These are phyloP conservation scores for Pezicula carpinea DNA, from an alignment of 2,329 filamentous ascomycete genomes.

Conservation along the genomic window DNA sequence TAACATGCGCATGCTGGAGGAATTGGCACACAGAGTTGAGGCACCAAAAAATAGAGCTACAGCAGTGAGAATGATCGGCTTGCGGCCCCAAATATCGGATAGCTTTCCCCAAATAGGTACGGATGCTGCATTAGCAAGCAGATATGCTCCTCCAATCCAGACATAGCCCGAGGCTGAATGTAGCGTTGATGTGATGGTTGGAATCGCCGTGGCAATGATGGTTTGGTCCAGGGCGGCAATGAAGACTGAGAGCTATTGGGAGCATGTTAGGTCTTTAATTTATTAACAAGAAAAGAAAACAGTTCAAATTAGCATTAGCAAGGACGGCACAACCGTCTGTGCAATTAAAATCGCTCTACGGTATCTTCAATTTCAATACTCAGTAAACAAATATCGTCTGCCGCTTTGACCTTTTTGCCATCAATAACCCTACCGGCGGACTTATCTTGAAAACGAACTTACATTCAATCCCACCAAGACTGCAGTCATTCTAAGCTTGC, in stretches of 20 bases:
- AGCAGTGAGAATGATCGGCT: conserved; percentile 40
- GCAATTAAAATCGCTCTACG: too few relatives aligned
- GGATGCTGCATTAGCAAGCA: conserved; percentile 26
- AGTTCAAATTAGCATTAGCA: too few relatives aligned
- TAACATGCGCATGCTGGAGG: conserved; percentile 36
- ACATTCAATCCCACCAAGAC: neutral
- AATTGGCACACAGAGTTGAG: conserved; percentile 40
- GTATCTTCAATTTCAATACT: too few relatives aligned
- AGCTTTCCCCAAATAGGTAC: conserved; percentile 56
- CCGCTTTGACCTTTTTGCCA: too few relatives aligned
- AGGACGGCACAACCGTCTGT: too few relatives aligned
- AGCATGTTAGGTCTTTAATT: too few relatives aligned
- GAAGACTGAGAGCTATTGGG: neutral
- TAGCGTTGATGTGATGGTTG: conserved; percentile 32
- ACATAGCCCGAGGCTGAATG: conserved; percentile 28
- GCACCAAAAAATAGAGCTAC: conserved; percentile 43
- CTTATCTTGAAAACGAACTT: neutral
- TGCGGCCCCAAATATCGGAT: conserved; percentile 49
- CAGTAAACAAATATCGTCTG: too few relatives aligned
- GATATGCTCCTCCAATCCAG: conserved; percentile 30
- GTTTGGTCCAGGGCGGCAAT: conserved; percentile 19
- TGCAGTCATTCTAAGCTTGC: neutral
- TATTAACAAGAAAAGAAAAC: too few relatives aligned
- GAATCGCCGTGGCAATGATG: conserved; percentile 30
- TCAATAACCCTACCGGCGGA: too few relatives aligned